Base-by-base conservation (phyloP, 345 rosid species). In the Gossypium rotundifolium region DNA sequence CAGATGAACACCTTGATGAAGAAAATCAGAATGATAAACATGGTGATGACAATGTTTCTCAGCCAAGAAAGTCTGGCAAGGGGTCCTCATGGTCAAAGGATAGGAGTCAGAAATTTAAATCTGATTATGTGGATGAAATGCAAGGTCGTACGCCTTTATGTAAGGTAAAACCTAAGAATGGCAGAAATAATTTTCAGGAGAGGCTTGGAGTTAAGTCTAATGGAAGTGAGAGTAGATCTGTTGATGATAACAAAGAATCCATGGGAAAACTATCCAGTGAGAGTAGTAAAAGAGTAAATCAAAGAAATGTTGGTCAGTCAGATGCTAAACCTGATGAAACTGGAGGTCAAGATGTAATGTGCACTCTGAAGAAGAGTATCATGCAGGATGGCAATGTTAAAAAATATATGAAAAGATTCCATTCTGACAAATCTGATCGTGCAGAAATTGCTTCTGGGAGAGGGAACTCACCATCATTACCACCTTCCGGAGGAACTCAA, bases 81-180 rank as follows among this genome's bases (percentile, higher is more conserved):
- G 84, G 85, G 61, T 88, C 89, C 63, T 87, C 89, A 23, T 76
- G 85, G 76, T 85, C 91, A 45, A 93, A 86, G 87, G 97, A 90
- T 75, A 85, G 82, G 81, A 84, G 60, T 55, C 79, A 78, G 45
- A 88, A 82, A 72, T 81, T 69, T 11, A 87, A 82, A 79, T 77
- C 93, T 67, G 84, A 83, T 76, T 83, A 85, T 70, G n/a, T 59
- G 58, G 72, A 51, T 77, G 86, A 82, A 64, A 58, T 40, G 60
- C 80, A 82, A 78, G 85, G 81, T 74, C 74, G 46, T 65, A 82
- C 48, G n/a, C 77, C 83, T 61, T 65, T 76, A 33, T 77, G 11
- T 76, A 87, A 85, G 72, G 81, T 80, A 65, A 88, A 79, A 75
- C 71, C 67, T 71, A 81, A 70, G 76, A 88, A 85, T 78, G 73